Evolutionary conservation across 1,139 yeast genomes (phyloP), one percentile per base, ranked within the genome.

Genomic region (Geotrichum bryndzae): DNA sequence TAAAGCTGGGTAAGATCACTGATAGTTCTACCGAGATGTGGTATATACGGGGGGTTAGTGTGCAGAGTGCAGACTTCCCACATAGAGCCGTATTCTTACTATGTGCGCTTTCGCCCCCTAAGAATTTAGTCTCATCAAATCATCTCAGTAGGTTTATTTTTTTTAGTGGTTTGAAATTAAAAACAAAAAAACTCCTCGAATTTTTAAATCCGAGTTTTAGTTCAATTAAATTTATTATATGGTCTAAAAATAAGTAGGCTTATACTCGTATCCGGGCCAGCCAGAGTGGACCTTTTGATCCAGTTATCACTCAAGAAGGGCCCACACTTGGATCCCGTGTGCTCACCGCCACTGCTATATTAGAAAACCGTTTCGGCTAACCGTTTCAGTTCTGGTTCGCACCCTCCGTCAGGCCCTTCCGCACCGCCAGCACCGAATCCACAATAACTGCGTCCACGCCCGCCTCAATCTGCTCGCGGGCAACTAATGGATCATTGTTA

Each of bases 371-470:
- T 29, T 29, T 29, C 33, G 33, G 8, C 33, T 5, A 41, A 5
- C 6, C 4, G 10, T n/a, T 15, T 41, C 22, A 41, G 10, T 3
- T 18, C 8, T 41, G 33, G 53, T 50, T 25, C 18, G 53, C 33
- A 50, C 29, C 53, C n/a, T 59, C 67, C 11, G 77, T 80, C 67
- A 92, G 80, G 5, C 92, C 97, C 69, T 88, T 88, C 71, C 97
- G 82, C 15, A 92, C 96, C 0, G 97, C 97, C 72, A 92, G 79
- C 2, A 94, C 98, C 65, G 91, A 87, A 74, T 94, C 98, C 4
- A 90, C 98, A 76, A 94, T 94, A 25, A 94, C 98, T 0, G 99
- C 99, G 78, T 94, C 98, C 8, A 94, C 97, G 15, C 98, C 98
- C 11, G 96, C 94, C 67, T 84, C 85, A 87, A 94, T 88, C 74